Conservation (phyloP, 176 grass and related monocot species). For the Tillandsia fasciculata region DNA sequence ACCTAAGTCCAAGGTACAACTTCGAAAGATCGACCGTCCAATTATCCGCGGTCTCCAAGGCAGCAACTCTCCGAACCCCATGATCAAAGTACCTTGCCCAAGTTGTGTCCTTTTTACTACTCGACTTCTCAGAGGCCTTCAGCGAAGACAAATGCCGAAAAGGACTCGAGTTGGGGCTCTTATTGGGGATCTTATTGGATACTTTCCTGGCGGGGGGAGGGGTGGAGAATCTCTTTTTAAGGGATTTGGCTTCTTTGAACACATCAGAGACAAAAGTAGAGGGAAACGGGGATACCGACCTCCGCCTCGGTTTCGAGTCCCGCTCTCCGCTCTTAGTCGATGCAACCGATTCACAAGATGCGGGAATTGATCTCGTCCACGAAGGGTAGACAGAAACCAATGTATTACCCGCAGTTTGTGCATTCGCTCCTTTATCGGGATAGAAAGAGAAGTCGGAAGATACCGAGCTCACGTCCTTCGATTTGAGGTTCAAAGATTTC, state of each 20-base stretch:
- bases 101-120: conserved; percentile 35
- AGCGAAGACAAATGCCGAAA: background rate
- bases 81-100: conserved; percentile 35
- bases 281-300: conserved; percentile 53
- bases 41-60: conserved; percentile 36
- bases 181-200: background rate
- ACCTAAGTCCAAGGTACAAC: conserved; percentile 60
- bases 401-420: conserved; percentile 32
- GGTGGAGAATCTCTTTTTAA: conserved; percentile 57
- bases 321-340: background rate
- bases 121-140: conserved; percentile 30
- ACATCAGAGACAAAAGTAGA: conserved; percentile 35
- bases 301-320: conserved; percentile 20
- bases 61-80: conserved; percentile 30
- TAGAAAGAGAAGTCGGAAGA: conserved; percentile 42
- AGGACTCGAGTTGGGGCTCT: background rate
- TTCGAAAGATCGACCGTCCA: conserved; percentile 56
- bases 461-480: conserved; percentile 5
- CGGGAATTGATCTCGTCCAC: conserved; percentile 9
- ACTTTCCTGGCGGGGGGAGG: conserved; percentile 54
- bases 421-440: conserved; percentile 25
- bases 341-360: conserved; percentile 4
- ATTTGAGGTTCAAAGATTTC: background rate
- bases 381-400: conserved; percentile 25
- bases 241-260: conserved; percentile 61